Evolutionary conservation across 2,329 filamentous ascomycete genomes (phyloP), one percentile per base, ranked within the genome.

Genomic region (Magnaporthiopsis incrustans): DNA sequence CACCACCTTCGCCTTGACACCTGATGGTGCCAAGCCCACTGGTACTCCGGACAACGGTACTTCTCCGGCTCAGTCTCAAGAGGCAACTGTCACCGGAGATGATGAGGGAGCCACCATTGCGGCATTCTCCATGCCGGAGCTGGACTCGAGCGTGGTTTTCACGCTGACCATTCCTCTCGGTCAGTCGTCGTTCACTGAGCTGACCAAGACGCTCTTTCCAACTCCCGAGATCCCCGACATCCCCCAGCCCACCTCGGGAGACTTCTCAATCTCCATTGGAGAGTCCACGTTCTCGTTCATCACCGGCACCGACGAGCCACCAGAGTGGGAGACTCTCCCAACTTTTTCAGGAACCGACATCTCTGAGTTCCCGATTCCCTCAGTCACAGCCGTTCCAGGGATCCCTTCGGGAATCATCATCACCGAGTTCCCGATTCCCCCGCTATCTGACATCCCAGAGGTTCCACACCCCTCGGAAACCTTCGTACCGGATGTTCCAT

Each of bases 241-340:
- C 11, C n/a, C 35, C 26, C 27, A 35, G 11, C 61, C 61, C 25
- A 57, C 61, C 32, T 58, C 61, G 22, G 61, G 61, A 33, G 61
- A 63, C 50, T 63, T 63, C 53, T 57, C 61, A 5, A 57, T 63
- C 61, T 63, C 61, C 1, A 57, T 63, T 26, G 61, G 61, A 32
- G 53, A 33, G 35, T 57, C 27, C 32, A 63, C 61, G 27, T 57
- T 53, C 15, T 35, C 56, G 32, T 63, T 63, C 53, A 57, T 63
- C 56, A 63, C 60, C 44, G 44, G n/a, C 22, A 53, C 44, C 7
- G 10, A 22, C 8, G 44, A 53, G 44, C 44, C 44, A 14, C 18
- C 15, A 15, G 44, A 53, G 44, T 53, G 44, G 44, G 44, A 53
- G 44, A 58, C 57, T 27, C 57, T 27, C 11, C 57, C 57, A 58